Evolutionary conservation across 768 basidiomycete species (phyloP).

Genomic region (Psilocybe azurescens): DNA sequence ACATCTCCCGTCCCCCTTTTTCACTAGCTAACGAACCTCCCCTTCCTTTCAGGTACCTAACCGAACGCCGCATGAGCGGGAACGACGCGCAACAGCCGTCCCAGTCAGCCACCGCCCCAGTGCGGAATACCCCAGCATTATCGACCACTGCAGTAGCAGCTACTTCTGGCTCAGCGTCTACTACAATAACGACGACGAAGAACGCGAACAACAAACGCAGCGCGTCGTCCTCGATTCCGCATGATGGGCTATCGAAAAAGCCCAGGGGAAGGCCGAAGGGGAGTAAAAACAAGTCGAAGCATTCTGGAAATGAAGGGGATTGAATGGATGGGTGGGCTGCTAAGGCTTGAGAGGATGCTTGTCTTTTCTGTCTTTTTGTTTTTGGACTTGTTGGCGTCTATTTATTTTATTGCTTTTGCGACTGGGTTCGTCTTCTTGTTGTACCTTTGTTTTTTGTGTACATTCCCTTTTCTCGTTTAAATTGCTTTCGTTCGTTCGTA

Average conservation of each 20-base stretch:
- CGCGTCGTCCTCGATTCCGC: constrained; percentile 23
- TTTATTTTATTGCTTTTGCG: too few relatives aligned
- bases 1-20: neutral
- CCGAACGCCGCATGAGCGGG: constrained; percentile 64
- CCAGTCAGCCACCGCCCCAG: constrained; percentile 6
- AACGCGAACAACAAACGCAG: constrained; percentile 31
- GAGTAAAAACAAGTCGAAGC: constrained; percentile 59
- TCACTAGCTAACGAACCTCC: neutral
- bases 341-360: too few relatives aligned
- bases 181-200: neutral
- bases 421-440: too few relatives aligned
- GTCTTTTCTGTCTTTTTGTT: neutral
- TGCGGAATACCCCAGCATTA: constrained; percentile 1
- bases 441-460: too few relatives aligned
- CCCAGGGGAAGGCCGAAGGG: constrained; percentile 74
- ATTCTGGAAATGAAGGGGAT: constrained; percentile 12
- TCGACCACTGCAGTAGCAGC: neutral
- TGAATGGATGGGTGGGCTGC: too few relatives aligned
- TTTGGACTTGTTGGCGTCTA: too few relatives aligned
- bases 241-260: constrained; percentile 46
- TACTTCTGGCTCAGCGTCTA: constrained; percentile 7
- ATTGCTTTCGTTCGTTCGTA: too few relatives aligned
- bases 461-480: too few relatives aligned
- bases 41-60: constrained; percentile 54
- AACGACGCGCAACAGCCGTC: constrained; percentile 33